phyloP scores from a whole-genome alignment of 108 stramenopile species.

The Epipyxis sp. region DNA sequence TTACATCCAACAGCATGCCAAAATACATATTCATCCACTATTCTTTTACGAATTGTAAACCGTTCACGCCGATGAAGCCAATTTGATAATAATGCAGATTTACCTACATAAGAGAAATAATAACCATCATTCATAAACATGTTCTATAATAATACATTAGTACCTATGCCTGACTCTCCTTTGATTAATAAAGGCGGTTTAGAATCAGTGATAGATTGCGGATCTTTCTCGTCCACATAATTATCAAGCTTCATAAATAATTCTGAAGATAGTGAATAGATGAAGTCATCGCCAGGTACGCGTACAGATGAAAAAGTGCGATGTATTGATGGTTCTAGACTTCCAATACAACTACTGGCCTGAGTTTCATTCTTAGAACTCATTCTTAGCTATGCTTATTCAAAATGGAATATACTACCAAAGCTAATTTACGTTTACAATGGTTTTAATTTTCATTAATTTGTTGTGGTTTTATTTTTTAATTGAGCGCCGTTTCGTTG shows the following conservation, averaged over 20 bases:
- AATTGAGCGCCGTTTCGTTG: too few relatives aligned
- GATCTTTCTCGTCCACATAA: slow-evolving; percentile 22
- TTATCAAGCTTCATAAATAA: not conserved
- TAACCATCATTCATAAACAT: too few relatives aligned
- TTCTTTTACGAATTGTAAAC: not conserved
- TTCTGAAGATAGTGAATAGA: not conserved
- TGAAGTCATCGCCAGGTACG: slow-evolving; percentile 18
- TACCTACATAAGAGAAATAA: too few relatives aligned
- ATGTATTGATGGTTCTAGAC: slow-evolving; percentile 19
- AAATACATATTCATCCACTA: slow-evolving; percentile 53
- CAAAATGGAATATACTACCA: too few relatives aligned
- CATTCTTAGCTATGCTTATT: too few relatives aligned
- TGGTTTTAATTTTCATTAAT: too few relatives aligned
- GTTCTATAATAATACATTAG: too few relatives aligned
- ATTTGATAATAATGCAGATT: slow-evolving; percentile 43
- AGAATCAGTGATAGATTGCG: not conserved
- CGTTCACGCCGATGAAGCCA: slow-evolving; percentile 3
- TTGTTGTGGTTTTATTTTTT: too few relatives aligned
- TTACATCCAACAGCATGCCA: slow-evolving; percentile 61
- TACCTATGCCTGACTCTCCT: slow-evolving; percentile 11
- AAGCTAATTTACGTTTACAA: too few relatives aligned
- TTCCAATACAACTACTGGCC: slow-evolving; percentile 18
- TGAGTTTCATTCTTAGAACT: too few relatives aligned
- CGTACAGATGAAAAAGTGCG: not conserved
- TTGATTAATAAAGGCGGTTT: not conserved